Percentiles rank a stretch among this genome's conserved stretches.
phyloP scores from a whole-genome alignment of 2,329 filamentous ascomycete genomes.

The Trichoderma cornu-damae region DNA sequence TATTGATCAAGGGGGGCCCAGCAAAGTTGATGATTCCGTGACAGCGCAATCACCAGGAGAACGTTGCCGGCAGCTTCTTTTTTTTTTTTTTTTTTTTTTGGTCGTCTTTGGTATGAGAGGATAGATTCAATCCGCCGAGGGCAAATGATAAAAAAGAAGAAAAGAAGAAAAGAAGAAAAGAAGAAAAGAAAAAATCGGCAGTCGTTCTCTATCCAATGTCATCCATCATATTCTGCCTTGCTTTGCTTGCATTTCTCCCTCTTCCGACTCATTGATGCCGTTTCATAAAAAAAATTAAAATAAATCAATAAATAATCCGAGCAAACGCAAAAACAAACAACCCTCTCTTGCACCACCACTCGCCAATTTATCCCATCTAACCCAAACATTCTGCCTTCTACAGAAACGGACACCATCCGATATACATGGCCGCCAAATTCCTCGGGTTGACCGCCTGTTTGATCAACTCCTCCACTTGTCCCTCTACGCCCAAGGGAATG shows the following conservation, averaged over 20 bases:
- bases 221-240: too few relatives aligned
- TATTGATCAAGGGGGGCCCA: neutral
- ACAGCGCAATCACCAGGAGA: neutral
- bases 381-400: conserved; percentile 31
- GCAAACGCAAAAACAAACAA: neutral
- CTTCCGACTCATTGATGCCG: too few relatives aligned
- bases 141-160: neutral
- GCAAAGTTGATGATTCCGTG: neutral
- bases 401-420: conserved; percentile 74
- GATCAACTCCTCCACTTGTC: conserved; percentile 94
- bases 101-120: too few relatives aligned
- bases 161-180: too few relatives aligned
- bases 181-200: neutral
- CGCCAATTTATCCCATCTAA: neutral
- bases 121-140: neutral
- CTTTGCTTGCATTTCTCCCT: too few relatives aligned
- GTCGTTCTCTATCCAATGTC: neutral
- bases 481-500: conserved; percentile 89
- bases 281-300: neutral
- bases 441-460: conserved; percentile 73
- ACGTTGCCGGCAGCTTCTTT: too few relatives aligned
- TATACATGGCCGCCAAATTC: conserved; percentile 91
- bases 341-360: too few relatives aligned
- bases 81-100: too few relatives aligned
- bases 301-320: neutral